Percentiles rank a stretch among this genome's conserved stretches.
Evolutionary conservation across 129 eudicot genomes (phyloP).

Genomic region (Saposhnikovia divaricata): DNA sequence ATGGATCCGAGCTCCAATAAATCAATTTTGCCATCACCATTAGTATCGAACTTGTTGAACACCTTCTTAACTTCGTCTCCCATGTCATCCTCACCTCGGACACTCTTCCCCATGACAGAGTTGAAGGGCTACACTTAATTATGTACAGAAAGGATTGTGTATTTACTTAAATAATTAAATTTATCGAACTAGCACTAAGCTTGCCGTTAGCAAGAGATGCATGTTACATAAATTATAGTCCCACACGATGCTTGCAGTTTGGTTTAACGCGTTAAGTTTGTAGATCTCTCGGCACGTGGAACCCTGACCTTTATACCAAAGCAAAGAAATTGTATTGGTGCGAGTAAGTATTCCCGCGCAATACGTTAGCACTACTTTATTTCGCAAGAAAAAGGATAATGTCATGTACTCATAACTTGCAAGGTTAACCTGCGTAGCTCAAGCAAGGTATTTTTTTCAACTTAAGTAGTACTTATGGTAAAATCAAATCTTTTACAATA

Average conservation of each 20-base stretch:
- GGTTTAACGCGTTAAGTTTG: background rate
- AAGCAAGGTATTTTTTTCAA: too few species aligned
- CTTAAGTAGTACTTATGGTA: too few species aligned
- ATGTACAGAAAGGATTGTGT: background rate
- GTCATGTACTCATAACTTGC: background rate
- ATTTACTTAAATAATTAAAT: too few species aligned
- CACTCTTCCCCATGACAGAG: slow-evolving; percentile 19
- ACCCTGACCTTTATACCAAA: background rate
- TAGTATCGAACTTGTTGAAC: slow-evolving; percentile 55
- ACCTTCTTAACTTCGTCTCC: slow-evolving; percentile 36
- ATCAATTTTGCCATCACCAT: slow-evolving; percentile 87
- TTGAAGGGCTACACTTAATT: background rate
- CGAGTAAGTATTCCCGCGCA: background rate
- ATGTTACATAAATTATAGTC: background rate
- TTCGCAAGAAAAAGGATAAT: background rate
- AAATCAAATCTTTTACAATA: too few species aligned
- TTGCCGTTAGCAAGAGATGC: background rate
- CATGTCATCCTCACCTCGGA: background rate
- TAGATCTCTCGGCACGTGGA: background rate
- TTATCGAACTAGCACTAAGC: background rate
- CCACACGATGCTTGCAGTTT: background rate
- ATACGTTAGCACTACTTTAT: background rate
- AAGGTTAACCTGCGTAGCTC: too few species aligned
- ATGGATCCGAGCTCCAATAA: slow-evolving; percentile 52
- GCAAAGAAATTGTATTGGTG: background rate